phyloP scores from a whole-genome alignment of 164 flowering plant species.

The Litsea cubeba region DNA sequence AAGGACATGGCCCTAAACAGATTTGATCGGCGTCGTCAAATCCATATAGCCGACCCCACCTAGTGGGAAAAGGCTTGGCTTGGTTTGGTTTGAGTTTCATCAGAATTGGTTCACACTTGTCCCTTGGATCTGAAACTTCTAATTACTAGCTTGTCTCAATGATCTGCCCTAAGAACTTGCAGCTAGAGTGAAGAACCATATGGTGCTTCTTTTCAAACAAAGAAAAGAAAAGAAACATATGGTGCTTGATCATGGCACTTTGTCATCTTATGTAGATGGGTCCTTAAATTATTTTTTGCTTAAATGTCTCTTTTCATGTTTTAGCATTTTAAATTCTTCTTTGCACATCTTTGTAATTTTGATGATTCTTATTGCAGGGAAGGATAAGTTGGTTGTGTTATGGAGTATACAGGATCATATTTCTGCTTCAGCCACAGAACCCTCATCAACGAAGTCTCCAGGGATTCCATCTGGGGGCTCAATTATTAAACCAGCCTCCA shows the following conservation, averaged over 20 bases:
- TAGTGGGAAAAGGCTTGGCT: too few relatives aligned
- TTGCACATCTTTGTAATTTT: neutral
- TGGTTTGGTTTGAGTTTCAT: too few relatives aligned
- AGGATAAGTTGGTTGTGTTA: slow-evolving; percentile 85
- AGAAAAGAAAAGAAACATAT: too few relatives aligned
- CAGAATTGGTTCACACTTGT: neutral
- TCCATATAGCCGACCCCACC: too few relatives aligned
- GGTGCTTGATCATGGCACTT: neutral
- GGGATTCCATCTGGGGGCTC: slow-evolving; percentile 42
- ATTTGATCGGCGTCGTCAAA: too few relatives aligned
- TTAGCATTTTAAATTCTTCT: neutral
- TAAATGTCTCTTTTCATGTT: neutral
- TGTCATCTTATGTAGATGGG: neutral
- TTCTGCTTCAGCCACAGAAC: slow-evolving; percentile 54
- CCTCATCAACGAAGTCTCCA: slow-evolving; percentile 43
- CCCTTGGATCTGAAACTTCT: neutral
- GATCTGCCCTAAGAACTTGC: neutral
- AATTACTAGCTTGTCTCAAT: neutral
- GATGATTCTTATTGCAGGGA: slow-evolving; percentile 51
- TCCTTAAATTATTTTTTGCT: neutral
- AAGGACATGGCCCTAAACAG: too few relatives aligned
- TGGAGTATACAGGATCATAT: slow-evolving; percentile 97
- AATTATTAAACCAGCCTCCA: slow-evolving; percentile 40
- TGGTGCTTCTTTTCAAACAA: too few relatives aligned
- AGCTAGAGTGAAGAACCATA: neutral